These are phyloP conservation scores for Claviceps cyperi DNA, from an alignment of 2,329 filamentous ascomycete genomes.

Conservation along the genomic window DNA sequence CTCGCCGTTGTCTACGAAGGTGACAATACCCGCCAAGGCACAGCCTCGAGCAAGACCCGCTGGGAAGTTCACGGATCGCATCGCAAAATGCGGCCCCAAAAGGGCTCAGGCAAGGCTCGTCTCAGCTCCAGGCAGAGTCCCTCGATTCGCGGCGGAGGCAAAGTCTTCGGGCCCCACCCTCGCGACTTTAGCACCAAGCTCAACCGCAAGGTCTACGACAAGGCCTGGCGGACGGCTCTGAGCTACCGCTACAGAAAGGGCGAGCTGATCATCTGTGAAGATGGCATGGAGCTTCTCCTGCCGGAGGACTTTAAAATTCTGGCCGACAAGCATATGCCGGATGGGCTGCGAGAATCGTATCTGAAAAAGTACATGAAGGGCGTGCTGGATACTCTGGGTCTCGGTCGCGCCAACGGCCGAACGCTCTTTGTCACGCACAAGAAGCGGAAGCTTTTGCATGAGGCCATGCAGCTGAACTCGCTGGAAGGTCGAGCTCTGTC, in stretches of 20 bases:
- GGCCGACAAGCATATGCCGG: slow-evolving; percentile 26
- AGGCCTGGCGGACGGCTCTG: slow-evolving; percentile 87
- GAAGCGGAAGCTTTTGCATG: slow-evolving; percentile 47
- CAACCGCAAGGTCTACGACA: slow-evolving; percentile 82
- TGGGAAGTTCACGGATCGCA: slow-evolving; percentile 72
- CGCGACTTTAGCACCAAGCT: slow-evolving; percentile 78
- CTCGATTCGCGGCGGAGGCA: slow-evolving; percentile 71
- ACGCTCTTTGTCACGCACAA: slow-evolving; percentile 61
- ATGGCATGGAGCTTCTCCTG: slow-evolving; percentile 53
- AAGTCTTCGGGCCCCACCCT: slow-evolving; percentile 78
- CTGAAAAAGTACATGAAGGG: slow-evolving; percentile 47
- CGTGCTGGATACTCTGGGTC: slow-evolving; percentile 56
- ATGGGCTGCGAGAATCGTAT: slow-evolving; percentile 40
- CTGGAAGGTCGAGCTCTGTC: slow-evolving; percentile 56
- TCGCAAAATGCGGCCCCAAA: slow-evolving; percentile 72
- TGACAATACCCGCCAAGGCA: slow-evolving; percentile 75
- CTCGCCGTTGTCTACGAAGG: slow-evolving; percentile 86
- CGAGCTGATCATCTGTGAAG: slow-evolving; percentile 74
- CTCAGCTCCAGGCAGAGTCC: slow-evolving; percentile 71
- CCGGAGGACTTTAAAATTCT: slow-evolving; percentile 35
- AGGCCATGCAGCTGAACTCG: slow-evolving; percentile 48
- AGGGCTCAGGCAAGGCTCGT: slow-evolving; percentile 70
- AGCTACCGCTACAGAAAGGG: slow-evolving; percentile 81
- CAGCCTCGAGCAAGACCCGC: slow-evolving; percentile 68
- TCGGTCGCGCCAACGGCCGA: slow-evolving; percentile 52